A percentile compares a stretch with the other conserved stretches of the same genome.
Evolutionary conservation across 2,329 filamentous ascomycete genomes (phyloP).

Genomic region (Magnaporthales sp.): DNA sequence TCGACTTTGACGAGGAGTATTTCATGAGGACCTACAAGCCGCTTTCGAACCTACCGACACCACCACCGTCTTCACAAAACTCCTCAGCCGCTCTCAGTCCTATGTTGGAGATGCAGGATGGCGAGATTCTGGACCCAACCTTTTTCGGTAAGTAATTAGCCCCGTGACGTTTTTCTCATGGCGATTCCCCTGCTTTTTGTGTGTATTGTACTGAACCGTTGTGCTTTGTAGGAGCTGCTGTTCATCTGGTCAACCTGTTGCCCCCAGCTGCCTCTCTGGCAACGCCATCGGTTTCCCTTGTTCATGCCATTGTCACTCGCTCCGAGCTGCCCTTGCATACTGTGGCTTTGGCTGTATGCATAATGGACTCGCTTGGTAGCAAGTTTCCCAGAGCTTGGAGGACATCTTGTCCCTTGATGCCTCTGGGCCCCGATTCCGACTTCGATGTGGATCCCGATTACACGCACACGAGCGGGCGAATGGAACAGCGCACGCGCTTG

Average conservation of each 20-base stretch:
- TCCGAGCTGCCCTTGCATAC: constrained; percentile 51
- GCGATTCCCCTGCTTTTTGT: background rate
- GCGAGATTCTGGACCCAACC: constrained; percentile 9
- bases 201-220: background rate
- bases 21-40: constrained; percentile 54
- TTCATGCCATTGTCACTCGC: constrained; percentile 52
- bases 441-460: constrained; percentile 22
- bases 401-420: constrained; percentile 42
- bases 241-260: constrained; percentile 58
- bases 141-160: constrained; percentile 24
- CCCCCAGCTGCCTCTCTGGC: constrained; percentile 54
- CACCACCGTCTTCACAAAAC: constrained; percentile 45
- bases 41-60: constrained; percentile 59
- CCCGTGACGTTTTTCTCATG: background rate
- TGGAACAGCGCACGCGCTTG: constrained; percentile 12
- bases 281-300: constrained; percentile 46
- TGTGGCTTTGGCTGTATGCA: constrained; percentile 56
- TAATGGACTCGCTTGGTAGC: constrained; percentile 55
- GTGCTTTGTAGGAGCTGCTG: constrained; percentile 45
- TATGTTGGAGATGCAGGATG: constrained; percentile 17
- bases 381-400: constrained; percentile 57
- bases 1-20: constrained; percentile 42
- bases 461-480: constrained; percentile 11
- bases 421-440: constrained; percentile 11
- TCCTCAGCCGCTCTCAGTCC: constrained; percentile 36